Evolutionary conservation across 2,329 filamentous ascomycete species (phyloP).

Genomic region (Alternaria ethzedia): DNA sequence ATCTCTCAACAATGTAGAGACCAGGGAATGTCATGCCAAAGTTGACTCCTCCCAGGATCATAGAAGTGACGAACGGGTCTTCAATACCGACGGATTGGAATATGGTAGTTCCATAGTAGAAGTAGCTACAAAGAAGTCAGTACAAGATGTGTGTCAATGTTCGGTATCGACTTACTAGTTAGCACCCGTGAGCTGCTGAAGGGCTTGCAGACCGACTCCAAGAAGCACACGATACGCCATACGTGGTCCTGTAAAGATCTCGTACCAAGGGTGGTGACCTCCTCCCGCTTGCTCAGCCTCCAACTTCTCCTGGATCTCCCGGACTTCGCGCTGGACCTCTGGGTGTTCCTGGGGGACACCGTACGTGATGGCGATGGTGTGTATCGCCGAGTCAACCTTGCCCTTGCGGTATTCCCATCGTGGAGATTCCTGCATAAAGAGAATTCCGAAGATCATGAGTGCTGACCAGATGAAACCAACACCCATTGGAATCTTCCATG

Average conservation of each 20-base stretch:
- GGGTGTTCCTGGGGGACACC: slow-evolving; percentile 63
- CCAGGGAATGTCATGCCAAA: slow-evolving; percentile 56
- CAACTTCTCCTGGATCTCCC: slow-evolving; percentile 63
- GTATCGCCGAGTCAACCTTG: slow-evolving; percentile 57
- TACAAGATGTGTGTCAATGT: neutral
- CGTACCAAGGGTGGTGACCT: slow-evolving; percentile 54
- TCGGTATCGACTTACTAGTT: slow-evolving; percentile 63
- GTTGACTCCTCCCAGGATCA: slow-evolving; percentile 58
- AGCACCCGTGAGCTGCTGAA: slow-evolving; percentile 72
- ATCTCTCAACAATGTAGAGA: slow-evolving; percentile 56
- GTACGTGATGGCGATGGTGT: slow-evolving; percentile 61
- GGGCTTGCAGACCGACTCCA: slow-evolving; percentile 67
- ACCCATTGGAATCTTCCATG: slow-evolving; percentile 70
- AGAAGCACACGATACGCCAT: slow-evolving; percentile 70
- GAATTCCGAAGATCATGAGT: slow-evolving; percentile 61
- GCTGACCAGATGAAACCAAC: slow-evolving; percentile 63
- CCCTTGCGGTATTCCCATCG: slow-evolving; percentile 65
- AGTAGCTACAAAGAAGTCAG: slow-evolving; percentile 53
- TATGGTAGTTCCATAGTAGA: slow-evolving; percentile 59
- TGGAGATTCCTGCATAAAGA: slow-evolving; percentile 63
- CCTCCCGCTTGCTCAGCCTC: slow-evolving; percentile 57
- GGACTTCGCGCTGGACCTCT: slow-evolving; percentile 59
- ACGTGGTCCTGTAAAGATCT: slow-evolving; percentile 69
- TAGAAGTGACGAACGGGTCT: slow-evolving; percentile 55
- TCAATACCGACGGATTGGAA: slow-evolving; percentile 51